Evolutionary conservation across 192 early-diverging fungal species (phyloP).

Genomic region (Mortierella antarctica): DNA sequence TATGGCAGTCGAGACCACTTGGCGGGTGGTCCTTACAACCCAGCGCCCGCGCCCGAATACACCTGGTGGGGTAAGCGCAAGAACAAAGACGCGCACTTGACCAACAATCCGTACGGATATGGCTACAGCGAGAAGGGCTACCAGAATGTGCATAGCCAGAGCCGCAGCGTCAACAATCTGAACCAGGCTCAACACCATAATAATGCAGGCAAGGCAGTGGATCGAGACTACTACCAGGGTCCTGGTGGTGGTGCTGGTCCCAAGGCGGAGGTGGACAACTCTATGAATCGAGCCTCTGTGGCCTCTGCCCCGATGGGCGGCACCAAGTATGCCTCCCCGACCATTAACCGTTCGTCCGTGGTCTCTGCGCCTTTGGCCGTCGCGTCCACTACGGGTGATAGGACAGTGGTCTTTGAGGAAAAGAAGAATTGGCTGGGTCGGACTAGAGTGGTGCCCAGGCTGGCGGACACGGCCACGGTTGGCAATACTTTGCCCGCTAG

Average conservation of each 20-base stretch:
- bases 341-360: too few relatives aligned
- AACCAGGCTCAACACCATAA: neutral
- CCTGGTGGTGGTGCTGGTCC: too few relatives aligned
- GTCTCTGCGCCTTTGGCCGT: too few relatives aligned
- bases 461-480: neutral
- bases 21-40: neutral
- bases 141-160: slow-evolving; percentile 2
- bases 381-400: slow-evolving; percentile 11
- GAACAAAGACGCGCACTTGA: neutral
- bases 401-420: slow-evolving; percentile 24
- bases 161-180: neutral
- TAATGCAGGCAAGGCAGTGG: too few relatives aligned
- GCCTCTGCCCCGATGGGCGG: neutral
- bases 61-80: slow-evolving; percentile 31
- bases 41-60: slow-evolving; percentile 4
- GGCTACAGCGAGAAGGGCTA: slow-evolving; percentile 11
- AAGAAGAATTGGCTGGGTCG: slow-evolving; percentile 22
- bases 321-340: neutral
- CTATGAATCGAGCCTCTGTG: neutral
- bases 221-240: too few relatives aligned
- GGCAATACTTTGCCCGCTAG: too few relatives aligned
- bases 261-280: too few relatives aligned
- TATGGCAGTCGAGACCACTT: slow-evolving; percentile 24
- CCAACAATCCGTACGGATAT: neutral
- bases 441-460: slow-evolving; percentile 16